Base-by-base conservation (phyloP, 805 yeast genomes). In the Spathaspora gorwiae region DNA sequence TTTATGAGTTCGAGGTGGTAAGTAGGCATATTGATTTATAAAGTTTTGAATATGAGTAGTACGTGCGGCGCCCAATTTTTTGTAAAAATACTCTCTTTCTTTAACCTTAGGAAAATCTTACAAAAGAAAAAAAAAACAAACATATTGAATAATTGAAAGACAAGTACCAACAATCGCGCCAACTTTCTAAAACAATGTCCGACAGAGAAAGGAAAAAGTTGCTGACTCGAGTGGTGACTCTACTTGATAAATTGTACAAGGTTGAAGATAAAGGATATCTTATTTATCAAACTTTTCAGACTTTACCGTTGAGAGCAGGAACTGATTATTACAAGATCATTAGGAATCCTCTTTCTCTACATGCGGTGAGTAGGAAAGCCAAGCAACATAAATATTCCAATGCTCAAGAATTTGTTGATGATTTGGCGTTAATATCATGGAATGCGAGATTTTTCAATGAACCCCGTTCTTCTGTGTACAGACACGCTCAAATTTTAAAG, bases 361-460 rank as follows among this genome's bases (percentile, higher is more conserved):
- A 83, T 53, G 81, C 84, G 50, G 78, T 90, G 46, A 81, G 78
- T 46, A 76, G 81, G 52, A 73, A 78, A 47, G 64, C 87, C 32
- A 79, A 79, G 47, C 70, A 74, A 35, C 65, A 63, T 41, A 66
- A 65, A 48, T 90, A 90, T 66, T 61, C 67, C 5, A 71, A 71
- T 39, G 79, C 87, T 0, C 85, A 82, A 54, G 83, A 80, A 38
- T 90, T 88, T 61, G 67, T 90, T 33, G 76, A 71, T 46, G 97
- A 90, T 62, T 60, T 90, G 47, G 88, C 84, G 0, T 95, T 87
- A 62, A 85, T 92, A 43, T 78, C 88, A 1, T 88, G 95, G 90
- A 92, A 92, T 59, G 97, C 97, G 2, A 79, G 87, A 48, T 78
- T 83, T 39, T 92, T 84, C 64, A 92, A 92, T 64, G 81, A 81